phyloP scores from a whole-genome alignment of 2,329 filamentous ascomycete genomes.

The Sporothrix schenckii region DNA sequence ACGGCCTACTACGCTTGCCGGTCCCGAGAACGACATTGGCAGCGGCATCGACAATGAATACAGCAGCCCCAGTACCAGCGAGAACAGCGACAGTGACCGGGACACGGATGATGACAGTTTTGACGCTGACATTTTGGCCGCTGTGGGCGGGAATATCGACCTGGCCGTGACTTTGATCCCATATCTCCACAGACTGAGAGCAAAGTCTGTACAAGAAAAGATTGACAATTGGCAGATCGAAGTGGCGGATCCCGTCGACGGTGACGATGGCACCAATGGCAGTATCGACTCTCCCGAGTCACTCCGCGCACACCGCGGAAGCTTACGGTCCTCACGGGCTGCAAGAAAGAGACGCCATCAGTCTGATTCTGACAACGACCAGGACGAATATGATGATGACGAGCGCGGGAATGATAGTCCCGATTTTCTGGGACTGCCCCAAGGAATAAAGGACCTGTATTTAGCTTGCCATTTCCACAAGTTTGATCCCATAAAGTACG shows the following conservation, averaged over 20 bases:
- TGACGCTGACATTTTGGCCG: conserved; percentile 38
- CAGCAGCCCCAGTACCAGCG: conserved; percentile 35
- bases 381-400: conserved; percentile 35
- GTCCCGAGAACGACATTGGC: not conserved
- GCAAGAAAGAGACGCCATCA: conserved; percentile 32
- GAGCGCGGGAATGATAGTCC: conserved; percentile 28
- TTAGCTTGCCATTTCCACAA: conserved; percentile 41
- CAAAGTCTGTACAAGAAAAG: conserved; percentile 36
- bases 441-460: conserved; percentile 15
- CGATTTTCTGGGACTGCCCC: not conserved
- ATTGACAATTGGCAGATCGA: conserved; percentile 38
- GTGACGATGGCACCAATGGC: not conserved
- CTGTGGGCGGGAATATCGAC: conserved; percentile 37
- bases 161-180: conserved; percentile 39
- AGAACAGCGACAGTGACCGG: conserved; percentile 17
- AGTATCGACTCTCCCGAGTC: not conserved
- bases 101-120: conserved; percentile 36
- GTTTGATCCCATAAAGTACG: conserved; percentile 38
- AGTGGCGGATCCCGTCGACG: not conserved
- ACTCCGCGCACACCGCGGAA: not conserved
- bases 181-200: conserved; percentile 36
- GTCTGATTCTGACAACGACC: conserved; percentile 30
- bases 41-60: conserved; percentile 34
- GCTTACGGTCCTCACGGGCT: not conserved
- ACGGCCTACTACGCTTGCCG: not conserved